Conservation (phyloP, 2,329 filamentous ascomycete species). For the Xylaria arbuscula region DNA sequence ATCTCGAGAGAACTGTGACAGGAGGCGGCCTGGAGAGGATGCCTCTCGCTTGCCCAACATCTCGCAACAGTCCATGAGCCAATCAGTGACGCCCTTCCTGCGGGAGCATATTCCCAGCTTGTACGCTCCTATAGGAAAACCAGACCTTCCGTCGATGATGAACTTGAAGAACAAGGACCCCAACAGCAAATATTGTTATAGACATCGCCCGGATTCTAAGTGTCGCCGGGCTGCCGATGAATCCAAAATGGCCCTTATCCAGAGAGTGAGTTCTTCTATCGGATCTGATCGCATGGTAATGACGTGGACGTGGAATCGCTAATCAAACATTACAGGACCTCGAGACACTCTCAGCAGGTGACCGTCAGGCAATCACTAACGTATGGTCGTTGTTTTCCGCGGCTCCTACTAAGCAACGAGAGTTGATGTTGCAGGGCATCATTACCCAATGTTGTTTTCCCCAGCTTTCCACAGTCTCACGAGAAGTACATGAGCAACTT, state of each 20-base stretch:
- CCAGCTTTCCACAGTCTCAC: constrained; percentile 91
- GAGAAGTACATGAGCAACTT: constrained; percentile 91
- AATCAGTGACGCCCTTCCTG: constrained; percentile 88
- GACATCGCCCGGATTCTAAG: constrained; percentile 92
- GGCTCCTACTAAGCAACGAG: constrained; percentile 90
- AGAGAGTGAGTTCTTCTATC: constrained; percentile 71
- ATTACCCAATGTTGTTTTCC: constrained; percentile 98
- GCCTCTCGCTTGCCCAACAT: constrained; percentile 65
- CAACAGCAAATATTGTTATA: constrained; percentile 95
- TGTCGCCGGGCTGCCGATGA: constrained; percentile 94
- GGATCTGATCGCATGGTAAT: not conserved
- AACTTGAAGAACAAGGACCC: constrained; percentile 61
- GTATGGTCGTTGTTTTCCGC: constrained; percentile 99
- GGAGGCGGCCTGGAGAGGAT: constrained; percentile 62
- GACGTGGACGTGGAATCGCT: not conserved
- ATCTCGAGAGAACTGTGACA: constrained; percentile 61
- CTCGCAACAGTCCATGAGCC: constrained; percentile 74
- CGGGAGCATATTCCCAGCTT: constrained; percentile 89
- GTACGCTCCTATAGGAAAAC: constrained; percentile 82
- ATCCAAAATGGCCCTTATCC: constrained; percentile 93
- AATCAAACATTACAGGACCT: constrained; percentile 69
- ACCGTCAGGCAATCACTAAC: constrained; percentile 95
- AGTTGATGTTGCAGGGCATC: constrained; percentile 96
- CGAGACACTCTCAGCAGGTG: constrained; percentile 80
- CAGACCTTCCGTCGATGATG: constrained; percentile 56